A percentile compares a stretch with the other conserved stretches of the same genome.
These are phyloP conservation scores for Breynia disticha DNA, from an alignment of 441 rosid species.

Conservation along the genomic window DNA sequence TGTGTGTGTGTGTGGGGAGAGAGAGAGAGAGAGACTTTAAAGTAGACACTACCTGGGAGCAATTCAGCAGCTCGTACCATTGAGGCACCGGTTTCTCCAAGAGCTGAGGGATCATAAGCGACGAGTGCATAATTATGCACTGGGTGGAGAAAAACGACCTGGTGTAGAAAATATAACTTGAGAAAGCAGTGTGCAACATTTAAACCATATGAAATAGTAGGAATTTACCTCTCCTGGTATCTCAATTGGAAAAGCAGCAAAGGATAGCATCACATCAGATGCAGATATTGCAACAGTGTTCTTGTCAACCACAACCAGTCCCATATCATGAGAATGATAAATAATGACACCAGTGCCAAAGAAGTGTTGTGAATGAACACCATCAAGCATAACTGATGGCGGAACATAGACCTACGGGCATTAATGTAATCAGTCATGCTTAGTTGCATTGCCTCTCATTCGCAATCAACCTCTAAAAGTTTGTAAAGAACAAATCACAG, in stretches of 20 bases:
- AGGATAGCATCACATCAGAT: conserved; percentile 91
- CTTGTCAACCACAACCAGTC: conserved; percentile 90
- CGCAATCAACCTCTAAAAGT: neutral
- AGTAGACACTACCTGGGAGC: conserved; percentile 60
- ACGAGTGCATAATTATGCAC: conserved; percentile 92
- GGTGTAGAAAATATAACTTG: conserved; percentile 21
- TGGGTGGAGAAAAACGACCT: conserved; percentile 98
- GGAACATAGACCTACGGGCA: conserved; percentile 83
- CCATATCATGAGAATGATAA: conserved; percentile 78
- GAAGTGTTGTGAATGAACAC: conserved; percentile 72
- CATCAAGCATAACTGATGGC: conserved; percentile 91
- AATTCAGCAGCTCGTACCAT: conserved; percentile 80
- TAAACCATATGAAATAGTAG: conserved; percentile 6
- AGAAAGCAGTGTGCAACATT: conserved; percentile 12
- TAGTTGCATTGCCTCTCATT: neutral
- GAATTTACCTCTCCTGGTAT: conserved; percentile 87
- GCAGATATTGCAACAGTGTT: conserved; percentile 80
- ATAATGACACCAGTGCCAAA: conserved; percentile 90
- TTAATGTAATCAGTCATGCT: conserved; percentile 1
- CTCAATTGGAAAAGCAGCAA: conserved; percentile 95
- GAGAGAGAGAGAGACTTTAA: neutral
- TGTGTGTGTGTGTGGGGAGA: too few species aligned
- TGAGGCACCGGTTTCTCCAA: conserved; percentile 66
- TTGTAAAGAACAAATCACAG: too few species aligned
- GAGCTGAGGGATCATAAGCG: conserved; percentile 76